phyloP scores from a whole-genome alignment of 108 stramenopile species.

The Poteriospumella lacustris region DNA sequence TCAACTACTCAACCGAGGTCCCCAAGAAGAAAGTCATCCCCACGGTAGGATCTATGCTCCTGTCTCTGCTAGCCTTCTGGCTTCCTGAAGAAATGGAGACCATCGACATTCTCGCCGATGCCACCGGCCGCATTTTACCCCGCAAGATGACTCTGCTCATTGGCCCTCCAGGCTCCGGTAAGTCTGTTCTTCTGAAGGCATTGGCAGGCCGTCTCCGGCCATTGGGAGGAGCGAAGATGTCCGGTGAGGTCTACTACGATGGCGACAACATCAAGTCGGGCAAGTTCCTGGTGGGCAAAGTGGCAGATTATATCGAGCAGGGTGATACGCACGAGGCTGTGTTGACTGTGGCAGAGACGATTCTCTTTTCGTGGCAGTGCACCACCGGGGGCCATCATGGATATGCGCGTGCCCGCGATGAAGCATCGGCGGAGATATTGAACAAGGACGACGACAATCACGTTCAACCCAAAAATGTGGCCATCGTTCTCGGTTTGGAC shows the following conservation, averaged over 20 bases:
- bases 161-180: slow-evolving; percentile 72
- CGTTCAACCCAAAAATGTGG: slow-evolving; percentile 44
- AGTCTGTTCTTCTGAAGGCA: slow-evolving; percentile 47
- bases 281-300: slow-evolving; percentile 39
- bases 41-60: background rate
- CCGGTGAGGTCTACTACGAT: slow-evolving; percentile 38
- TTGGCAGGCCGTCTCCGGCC: slow-evolving; percentile 34
- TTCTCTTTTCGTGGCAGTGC: slow-evolving; percentile 66
- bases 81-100: background rate
- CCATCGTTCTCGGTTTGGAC: slow-evolving; percentile 47
- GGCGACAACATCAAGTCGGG: slow-evolving; percentile 23
- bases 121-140: slow-evolving; percentile 30
- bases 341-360: slow-evolving; percentile 68
- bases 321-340: slow-evolving; percentile 66
- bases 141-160: slow-evolving; percentile 72
- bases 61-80: background rate
- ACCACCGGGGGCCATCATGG: slow-evolving; percentile 42
- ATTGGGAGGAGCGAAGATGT: slow-evolving; percentile 20
- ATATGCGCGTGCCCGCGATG: background rate
- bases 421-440: background rate
- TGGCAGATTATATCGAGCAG: slow-evolving; percentile 34
- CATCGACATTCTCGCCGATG: background rate
- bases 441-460: background rate
- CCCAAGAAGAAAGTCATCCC: background rate
- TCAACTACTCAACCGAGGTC: background rate